A percentile compares a stretch with the other conserved stretches of the same genome.
Conservation (phyloP, 2,329 filamentous ascomycete genomes). For the Fusarium tupiense region DNA sequence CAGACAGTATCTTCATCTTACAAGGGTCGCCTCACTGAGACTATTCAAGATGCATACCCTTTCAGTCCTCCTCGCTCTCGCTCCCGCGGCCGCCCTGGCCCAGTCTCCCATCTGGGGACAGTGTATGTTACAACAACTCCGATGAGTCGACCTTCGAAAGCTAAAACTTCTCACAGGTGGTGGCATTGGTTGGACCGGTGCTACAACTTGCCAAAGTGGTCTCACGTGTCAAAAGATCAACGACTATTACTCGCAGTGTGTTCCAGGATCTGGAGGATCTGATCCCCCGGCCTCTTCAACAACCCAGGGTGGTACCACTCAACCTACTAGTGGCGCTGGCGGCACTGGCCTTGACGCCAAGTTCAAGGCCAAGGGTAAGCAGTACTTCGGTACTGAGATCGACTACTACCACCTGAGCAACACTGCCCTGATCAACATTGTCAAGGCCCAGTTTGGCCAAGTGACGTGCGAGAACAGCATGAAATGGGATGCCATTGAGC, state of each 20-base stretch:
- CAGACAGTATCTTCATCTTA: not conserved
- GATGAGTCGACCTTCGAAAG: not conserved
- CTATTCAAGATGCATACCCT: constrained; percentile 8
- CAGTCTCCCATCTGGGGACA: constrained; percentile 17
- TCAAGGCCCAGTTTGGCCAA: constrained; percentile 72
- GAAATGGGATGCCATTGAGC: constrained; percentile 68
- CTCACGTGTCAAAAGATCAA: constrained; percentile 18
- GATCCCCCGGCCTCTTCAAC: not conserved
- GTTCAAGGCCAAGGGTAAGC: constrained; percentile 68
- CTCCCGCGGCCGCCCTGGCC: constrained; percentile 1
- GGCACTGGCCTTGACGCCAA: constrained; percentile 5
- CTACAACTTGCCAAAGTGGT: constrained; percentile 4
- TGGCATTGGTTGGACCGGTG: not conserved
- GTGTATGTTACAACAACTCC: not conserved
- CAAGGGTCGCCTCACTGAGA: not conserved
- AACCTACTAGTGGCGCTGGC: not conserved
- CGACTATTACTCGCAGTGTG: constrained; percentile 16
- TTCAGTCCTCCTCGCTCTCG: constrained; percentile 4
- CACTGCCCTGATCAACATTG: constrained; percentile 54
- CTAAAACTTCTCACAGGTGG: not conserved
- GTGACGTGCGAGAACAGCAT: constrained; percentile 76
- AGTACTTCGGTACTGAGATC: constrained; percentile 69
- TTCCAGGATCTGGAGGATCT: constrained; percentile 6
- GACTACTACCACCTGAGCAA: constrained; percentile 63
- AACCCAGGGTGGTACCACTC: not conserved